A percentile compares a stretch with the other conserved stretches of the same genome.
These are phyloP conservation scores for Alternaria angustiovoidea DNA, from an alignment of 2,329 filamentous ascomycete genomes.

Conservation along the genomic window DNA sequence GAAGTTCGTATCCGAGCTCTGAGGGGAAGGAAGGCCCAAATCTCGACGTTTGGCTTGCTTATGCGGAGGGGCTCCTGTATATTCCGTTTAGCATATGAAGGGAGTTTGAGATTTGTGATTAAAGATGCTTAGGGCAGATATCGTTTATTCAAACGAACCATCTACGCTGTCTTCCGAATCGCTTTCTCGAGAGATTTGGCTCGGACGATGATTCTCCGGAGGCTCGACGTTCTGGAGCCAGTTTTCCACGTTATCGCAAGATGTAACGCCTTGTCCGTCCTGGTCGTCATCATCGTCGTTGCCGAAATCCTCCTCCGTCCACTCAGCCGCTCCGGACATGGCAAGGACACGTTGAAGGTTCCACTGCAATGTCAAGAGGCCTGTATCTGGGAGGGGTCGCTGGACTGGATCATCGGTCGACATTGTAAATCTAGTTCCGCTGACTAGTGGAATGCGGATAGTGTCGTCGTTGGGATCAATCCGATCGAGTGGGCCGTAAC, in stretches of 20 bases:
- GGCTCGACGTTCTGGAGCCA: conserved; percentile 15
- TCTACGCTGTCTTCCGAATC: conserved; percentile 15
- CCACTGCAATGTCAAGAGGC: conserved; percentile 29
- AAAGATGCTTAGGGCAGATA: background rate
- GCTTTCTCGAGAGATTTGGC: conserved; percentile 8
- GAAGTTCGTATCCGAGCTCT: background rate
- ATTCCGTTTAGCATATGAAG: background rate
- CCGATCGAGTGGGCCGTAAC: background rate
- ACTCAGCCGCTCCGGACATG: conserved; percentile 27
- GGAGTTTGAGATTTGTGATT: background rate
- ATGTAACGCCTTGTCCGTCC: conserved; percentile 1
- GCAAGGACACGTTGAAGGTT: conserved; percentile 29
- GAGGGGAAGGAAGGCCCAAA: background rate
- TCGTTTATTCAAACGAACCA: conserved; percentile 17
- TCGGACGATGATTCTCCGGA: conserved; percentile 7
- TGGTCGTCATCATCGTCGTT: conserved; percentile 10
- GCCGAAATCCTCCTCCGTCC: conserved; percentile 24
- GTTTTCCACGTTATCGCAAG: conserved; percentile 3
- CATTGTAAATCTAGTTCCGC: conserved; percentile 24
- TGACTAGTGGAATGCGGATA: conserved; percentile 4
- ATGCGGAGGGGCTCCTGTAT: background rate
- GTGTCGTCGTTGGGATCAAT: background rate
- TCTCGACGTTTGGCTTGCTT: conserved; percentile 7
- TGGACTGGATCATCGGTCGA: conserved; percentile 24
- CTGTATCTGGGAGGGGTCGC: conserved; percentile 26